Base-by-base conservation (phyloP, 495 filamentous ascomycete species). In the Lasiosphaeria ovina region DNA sequence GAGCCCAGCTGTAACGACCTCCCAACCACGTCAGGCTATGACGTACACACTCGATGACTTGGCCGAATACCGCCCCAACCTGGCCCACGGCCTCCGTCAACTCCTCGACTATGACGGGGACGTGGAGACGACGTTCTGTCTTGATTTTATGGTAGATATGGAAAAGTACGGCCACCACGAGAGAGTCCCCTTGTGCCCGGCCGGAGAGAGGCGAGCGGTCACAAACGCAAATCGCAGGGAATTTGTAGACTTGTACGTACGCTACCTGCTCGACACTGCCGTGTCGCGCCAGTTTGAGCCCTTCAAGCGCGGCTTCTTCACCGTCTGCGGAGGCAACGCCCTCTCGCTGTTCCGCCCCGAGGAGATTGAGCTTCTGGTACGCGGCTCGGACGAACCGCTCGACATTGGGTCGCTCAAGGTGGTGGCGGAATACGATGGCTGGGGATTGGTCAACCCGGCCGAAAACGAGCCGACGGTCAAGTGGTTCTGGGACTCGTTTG, bases 231-330 rank as follows among this genome's bases (percentile, higher is more conserved):
- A 97, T 61, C 82, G 92, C 35, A 83, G 84, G 50, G 93, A 96
- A 63, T 97, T 93, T 66, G 93, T 97, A 42, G 90, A 95, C 60
- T 78, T 90, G 8, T 97, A 96, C 66, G 84, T 97, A 4, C 84
- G 85, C 44, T 88, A 93, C 71, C 74, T 93, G 12, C 83, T 97
- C 14, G 92, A 97, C 68, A 86, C 83, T 24, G 81, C 89, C 1
- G 89, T 97, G 14, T 74, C 82, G 56, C 81, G 90, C 50, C 93
- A 97, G 67, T 97, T 93, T 59, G 93, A 97, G 73, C 93, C 93
- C 10, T 97, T 97, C 80, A 95, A 93, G 71, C 85, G 93, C 49
- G 93, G 93, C 4, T 97, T 97, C 72, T 97, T 89, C 75, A 95
- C 89, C 3, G 92, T 97, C 44, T 96, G 92, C 70, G 90, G 89